Evolutionary conservation across 83 land plant genomes (phyloP).

Genomic region (Thuja plicata): DNA sequence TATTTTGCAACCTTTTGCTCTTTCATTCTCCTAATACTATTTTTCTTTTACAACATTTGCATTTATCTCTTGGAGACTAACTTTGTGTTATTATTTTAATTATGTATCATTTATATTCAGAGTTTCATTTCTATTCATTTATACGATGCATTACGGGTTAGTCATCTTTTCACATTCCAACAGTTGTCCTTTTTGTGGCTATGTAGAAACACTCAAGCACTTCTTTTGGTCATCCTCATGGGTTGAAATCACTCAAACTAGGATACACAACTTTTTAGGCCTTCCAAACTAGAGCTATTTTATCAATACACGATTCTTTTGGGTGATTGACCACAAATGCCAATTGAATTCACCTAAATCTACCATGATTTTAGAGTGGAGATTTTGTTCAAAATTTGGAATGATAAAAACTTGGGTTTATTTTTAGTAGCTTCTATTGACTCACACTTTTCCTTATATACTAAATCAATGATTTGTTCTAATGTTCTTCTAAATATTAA

Average conservation of each 20-base stretch:
- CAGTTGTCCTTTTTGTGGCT: not conserved
- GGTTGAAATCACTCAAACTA: not conserved
- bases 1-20: too few species aligned
- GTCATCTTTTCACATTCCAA: too few species aligned
- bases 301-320: not conserved
- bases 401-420: not conserved
- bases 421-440: not conserved
- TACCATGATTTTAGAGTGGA: not conserved
- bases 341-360: not conserved
- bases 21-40: too few species aligned
- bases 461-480: not conserved
- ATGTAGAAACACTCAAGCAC: not conserved
- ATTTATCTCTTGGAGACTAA: too few species aligned
- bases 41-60: too few species aligned
- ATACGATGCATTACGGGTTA: too few species aligned
- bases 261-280: not conserved
- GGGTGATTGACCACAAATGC: not conserved
- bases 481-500: not conserved
- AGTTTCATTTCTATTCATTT: too few species aligned
- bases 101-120: too few species aligned
- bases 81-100: too few species aligned
- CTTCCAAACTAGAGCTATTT: not conserved
- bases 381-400: not conserved
- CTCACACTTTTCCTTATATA: not conserved
- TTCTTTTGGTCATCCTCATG: not conserved